Evolutionary conservation across 495 filamentous ascomycete genomes (phyloP), one percentile per base, ranked within the genome.

Genomic region (Cairneyella variabilis): DNA sequence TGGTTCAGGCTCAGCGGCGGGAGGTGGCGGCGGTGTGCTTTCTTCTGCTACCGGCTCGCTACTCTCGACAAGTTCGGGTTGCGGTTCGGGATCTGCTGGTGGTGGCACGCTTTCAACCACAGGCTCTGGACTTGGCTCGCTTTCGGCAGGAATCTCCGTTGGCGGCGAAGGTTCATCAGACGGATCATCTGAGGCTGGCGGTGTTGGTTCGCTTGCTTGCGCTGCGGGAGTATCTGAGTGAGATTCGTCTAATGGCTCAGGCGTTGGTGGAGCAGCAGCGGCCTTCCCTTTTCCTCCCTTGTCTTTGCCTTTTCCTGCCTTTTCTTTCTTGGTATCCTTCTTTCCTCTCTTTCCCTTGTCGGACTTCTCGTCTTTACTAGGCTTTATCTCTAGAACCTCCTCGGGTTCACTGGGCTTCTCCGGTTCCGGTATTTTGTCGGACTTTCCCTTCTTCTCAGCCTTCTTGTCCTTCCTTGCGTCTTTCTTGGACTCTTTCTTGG

Each of bases 211-310:
- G 12, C 36, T 34, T 3, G 48, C 25, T 21, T 37, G 10, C 18
- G 44, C 27, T 26, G 20, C n/a, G 20, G 9, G 3, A 14, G 18
- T n/a, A 16, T 41, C 25, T n/a, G 23, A 11, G 40, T 16, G 47
- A 32, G 14, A 22, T n/a, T 37, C 25, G 10, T 49, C 48, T 18
- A 45, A 28, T 34, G 48, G 21, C 21, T 48, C 48, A 44, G 30
- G 18, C 8, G 43, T 21, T 17, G 22, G 23, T 22, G 41, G 21
- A 21, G 32, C 38, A 26, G 28, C 47, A 23, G 25, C 52, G 18
- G 30, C 25, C 37, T 67, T 57, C 51, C 27, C 12, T 37, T 58
- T 53, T 16, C 27, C 38, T 36, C 32, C 34, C 25, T 59, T 59
- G 11, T 30, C 51, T 36, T 54, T 45, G 9, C 43, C 48, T 45